Evolutionary conservation across 805 yeast species (phyloP), one percentile per base, ranked within the genome.

Genomic region (Myxozyma vanderwaltii): DNA sequence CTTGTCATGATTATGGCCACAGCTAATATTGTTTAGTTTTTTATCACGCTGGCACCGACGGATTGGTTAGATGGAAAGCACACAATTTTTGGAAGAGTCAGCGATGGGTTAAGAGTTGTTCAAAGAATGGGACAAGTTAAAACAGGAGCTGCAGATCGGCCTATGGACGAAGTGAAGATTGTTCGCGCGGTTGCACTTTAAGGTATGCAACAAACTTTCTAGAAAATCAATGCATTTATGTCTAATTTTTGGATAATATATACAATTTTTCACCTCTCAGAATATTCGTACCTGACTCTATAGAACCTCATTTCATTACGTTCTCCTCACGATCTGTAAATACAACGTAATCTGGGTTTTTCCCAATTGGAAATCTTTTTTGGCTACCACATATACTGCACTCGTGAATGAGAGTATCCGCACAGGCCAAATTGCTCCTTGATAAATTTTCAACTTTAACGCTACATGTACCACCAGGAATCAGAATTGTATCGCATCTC

Each of bases 51-150:
- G 0, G 82, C 78, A 55, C 82, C 90, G 1, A 81, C 86, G 8
- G 87, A 91, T 1, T 96, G 90, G 75, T 74, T 91, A 58, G 82
- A 80, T 44, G 89, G 89, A 0, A 86, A 86, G 66, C 91, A 89
- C 69, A 77, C 91, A 0, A 84, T 89, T 1, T 86, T 91, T 73
- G 97, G 96, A 1, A 76, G 75, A 57, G 91, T 90, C 1, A 67
- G 60, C 3, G 67, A 59, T 15, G 74, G 73, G 2, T 23, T 67
- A 39, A 55, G 53, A 23, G 80, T 86, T 4, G 79, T 89, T 44
- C 80, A 81, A 41, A 71, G 78, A 64, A 78, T 89, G 62, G 91
- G 87, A 71, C 75, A 76, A 52, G 82, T 82, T 52, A 75, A 82
- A 63, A 81, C 85, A 3, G 72, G 72, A 49, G 56, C 56, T 0